Evolutionary conservation across 352 stramenopile genomes (phyloP), one percentile per base, ranked within the genome.

Genomic region (Blastocystis sp.): DNA sequence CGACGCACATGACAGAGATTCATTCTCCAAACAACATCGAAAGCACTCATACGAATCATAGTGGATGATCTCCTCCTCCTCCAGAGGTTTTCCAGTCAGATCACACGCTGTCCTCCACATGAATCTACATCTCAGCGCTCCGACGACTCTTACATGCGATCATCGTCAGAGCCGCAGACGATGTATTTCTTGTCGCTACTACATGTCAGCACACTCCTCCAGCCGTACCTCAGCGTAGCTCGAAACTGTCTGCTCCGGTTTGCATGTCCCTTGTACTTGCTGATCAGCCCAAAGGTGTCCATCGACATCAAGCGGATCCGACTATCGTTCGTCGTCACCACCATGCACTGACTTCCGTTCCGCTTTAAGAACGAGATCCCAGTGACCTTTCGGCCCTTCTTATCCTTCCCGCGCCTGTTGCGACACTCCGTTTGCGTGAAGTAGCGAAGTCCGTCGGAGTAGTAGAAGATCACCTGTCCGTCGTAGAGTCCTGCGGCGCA

Each of bases 401-500:
- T 91, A 59, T 93, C 82, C 24, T 91, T 91, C 4, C 91, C 91
- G 75, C 91, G 91, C 18, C 91, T 75, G 75, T 93, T 93, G n/a
- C 91, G 50, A 43, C 90, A 92, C 30, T 89, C 78, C 9, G 50
- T 66, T 55, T 85, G 41, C 26, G 92, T 93, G 79, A 92, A 93
- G 59, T 93, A 93, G 64, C 91, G 91, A 24, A 93, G 66, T 0
- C 87, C 90, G 70, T 92, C 87, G 0, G 70, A 88, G 65, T 92
- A 91, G 73, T 93, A 93, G 73, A 93, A 93, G 75, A 92, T 92
- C 63, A 93, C 91, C 79, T 92, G 90, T 47, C 92, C 92, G n/a
- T 91, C 90, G 73, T 90, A 90, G 30, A 93, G 90, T 66, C 92
- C 92, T 47, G 91, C 91, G 26, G 64, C 55, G 39, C 64, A 90